Percentiles rank a stretch among this genome's conserved stretches.
Evolutionary conservation across 2,329 filamentous ascomycete species (phyloP).

Genomic region (Phoma sp.): DNA sequence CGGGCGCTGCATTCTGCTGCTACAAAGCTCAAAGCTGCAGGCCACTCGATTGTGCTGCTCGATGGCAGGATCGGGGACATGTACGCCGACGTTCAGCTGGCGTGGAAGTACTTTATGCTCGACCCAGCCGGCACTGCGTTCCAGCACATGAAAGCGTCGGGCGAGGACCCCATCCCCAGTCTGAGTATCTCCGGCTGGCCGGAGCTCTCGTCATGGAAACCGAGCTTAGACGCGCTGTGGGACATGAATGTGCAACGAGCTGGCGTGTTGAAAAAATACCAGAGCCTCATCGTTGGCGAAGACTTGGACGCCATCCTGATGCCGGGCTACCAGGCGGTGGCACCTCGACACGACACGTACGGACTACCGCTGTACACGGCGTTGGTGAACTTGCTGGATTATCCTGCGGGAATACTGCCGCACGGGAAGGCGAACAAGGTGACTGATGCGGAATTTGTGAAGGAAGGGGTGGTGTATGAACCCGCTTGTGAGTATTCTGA

Average conservation of each 20-base stretch:
- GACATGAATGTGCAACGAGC: conserved; percentile 52
- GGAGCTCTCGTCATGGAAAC: conserved; percentile 41
- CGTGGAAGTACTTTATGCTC: conserved; percentile 54
- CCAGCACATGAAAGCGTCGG: conserved; percentile 45
- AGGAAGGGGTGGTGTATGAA: conserved; percentile 40
- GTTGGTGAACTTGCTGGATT: conserved; percentile 62
- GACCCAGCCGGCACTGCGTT: conserved; percentile 47
- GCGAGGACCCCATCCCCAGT: conserved; percentile 56
- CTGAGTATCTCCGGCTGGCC: conserved; percentile 45
- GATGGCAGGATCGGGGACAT: conserved; percentile 41
- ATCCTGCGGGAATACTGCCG: conserved; percentile 60
- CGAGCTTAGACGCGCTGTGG: conserved; percentile 51
- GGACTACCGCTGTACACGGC: conserved; percentile 57
- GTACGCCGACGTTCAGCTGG: conserved; percentile 44
- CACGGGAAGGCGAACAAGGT: conserved; percentile 53
- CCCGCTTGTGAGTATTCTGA: conserved; percentile 43
- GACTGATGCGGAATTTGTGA: conserved; percentile 48
- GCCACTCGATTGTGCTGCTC: conserved; percentile 53
- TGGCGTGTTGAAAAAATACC: conserved; percentile 51
- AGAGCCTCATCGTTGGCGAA: conserved; percentile 50
- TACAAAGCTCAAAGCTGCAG: conserved; percentile 50
- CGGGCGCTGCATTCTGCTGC: conserved; percentile 55
- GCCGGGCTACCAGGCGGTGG: conserved; percentile 59
- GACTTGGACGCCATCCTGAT: conserved; percentile 61
- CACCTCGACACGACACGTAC: conserved; percentile 61